These are phyloP conservation scores for Moniliella sp. DNA, from an alignment of 1,284 basidiomycete species.

Conservation along the genomic window DNA sequence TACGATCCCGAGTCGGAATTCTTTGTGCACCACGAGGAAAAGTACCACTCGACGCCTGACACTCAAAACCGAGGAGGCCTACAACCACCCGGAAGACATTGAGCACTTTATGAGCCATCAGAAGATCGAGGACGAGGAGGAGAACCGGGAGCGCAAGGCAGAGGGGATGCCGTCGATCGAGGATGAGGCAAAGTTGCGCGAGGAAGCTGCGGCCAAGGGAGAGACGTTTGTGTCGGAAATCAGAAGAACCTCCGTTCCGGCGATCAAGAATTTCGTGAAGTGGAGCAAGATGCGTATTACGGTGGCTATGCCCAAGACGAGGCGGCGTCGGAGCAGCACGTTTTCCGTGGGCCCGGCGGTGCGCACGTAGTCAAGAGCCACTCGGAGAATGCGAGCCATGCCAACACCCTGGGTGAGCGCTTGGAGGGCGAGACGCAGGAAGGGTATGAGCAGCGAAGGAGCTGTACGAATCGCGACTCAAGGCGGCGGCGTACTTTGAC, in stretches of 20 bases:
- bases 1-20: constrained; percentile 42
- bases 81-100: constrained; percentile 53
- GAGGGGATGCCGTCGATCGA: constrained; percentile 47
- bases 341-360: constrained; percentile 27
- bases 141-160: constrained; percentile 54
- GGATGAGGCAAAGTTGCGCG: constrained; percentile 17
- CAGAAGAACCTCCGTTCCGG: constrained; percentile 5
- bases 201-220: constrained; percentile 16
- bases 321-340: constrained; percentile 20
- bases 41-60: constrained; percentile 80
- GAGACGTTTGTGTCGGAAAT: constrained; percentile 22
- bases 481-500: constrained; percentile 1
- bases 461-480: constrained; percentile 1
- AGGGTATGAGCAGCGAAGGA: constrained; percentile 12
- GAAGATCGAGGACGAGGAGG: constrained; percentile 63
- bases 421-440: constrained; percentile 7
- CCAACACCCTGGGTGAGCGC: constrained; percentile 3
- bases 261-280: constrained; percentile 15
- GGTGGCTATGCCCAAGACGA: constrained; percentile 21
- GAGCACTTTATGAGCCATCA: constrained; percentile 76
- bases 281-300: constrained; percentile 12
- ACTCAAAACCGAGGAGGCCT: constrained; percentile 86
- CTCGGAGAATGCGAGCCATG: constrained; percentile 10
- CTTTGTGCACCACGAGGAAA: constrained; percentile 41
- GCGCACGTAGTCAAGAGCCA: constrained; percentile 19